These are phyloP conservation scores for Trichophyton rubrum DNA, from an alignment of 2,329 filamentous ascomycete genomes.

Conservation along the genomic window DNA sequence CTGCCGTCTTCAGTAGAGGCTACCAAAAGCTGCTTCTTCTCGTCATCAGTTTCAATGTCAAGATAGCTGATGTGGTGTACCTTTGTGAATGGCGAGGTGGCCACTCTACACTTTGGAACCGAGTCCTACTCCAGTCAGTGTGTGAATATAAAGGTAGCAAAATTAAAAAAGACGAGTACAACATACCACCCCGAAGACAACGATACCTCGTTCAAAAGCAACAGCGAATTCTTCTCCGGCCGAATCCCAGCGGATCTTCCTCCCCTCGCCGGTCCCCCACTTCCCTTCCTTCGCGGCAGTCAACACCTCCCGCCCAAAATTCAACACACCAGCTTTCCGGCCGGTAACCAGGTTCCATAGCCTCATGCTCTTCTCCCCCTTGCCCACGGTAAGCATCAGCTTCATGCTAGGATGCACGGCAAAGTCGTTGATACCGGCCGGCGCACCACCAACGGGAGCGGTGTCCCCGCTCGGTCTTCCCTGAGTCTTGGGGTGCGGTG, in stretches of 20 bases:
- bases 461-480: conserved; percentile 85
- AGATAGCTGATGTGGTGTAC: conserved; percentile 73
- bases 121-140: conserved; percentile 46
- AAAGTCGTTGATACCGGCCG: conserved; percentile 86
- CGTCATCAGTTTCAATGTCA: conserved; percentile 29
- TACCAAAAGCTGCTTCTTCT: conserved; percentile 45
- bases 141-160: not conserved
- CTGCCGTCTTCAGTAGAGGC: conserved; percentile 84
- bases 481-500: conserved; percentile 65
- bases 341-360: conserved; percentile 95
- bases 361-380: conserved; percentile 80
- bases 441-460: conserved; percentile 64
- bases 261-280: conserved; percentile 68
- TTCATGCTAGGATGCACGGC: conserved; percentile 94
- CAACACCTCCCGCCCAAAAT: conserved; percentile 63
- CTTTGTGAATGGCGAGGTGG: conserved; percentile 59
- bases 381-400: conserved; percentile 84
- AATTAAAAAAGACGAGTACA: not conserved
- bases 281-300: conserved; percentile 63
- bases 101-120: conserved; percentile 60
- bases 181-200: conserved; percentile 66
- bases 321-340: conserved; percentile 85
- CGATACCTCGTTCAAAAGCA: conserved; percentile 70
- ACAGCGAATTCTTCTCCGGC: conserved; percentile 75
- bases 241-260: conserved; percentile 67